A percentile compares a stretch with the other conserved stretches of the same genome.
phyloP scores from a whole-genome alignment of 257 asterid species.

The Primulina tabacum region DNA sequence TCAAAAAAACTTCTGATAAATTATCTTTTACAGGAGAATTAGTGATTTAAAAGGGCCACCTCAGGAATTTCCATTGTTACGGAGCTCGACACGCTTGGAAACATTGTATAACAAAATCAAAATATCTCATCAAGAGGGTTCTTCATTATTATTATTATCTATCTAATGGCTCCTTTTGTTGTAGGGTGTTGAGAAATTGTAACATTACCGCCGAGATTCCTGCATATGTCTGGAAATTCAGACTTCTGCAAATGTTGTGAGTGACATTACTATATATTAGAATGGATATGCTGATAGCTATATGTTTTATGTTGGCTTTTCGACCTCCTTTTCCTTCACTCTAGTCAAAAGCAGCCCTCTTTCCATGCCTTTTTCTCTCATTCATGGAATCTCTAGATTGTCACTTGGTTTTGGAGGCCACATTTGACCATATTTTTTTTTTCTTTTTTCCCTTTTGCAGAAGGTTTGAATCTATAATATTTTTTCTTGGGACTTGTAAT shows the following conservation, averaged over 20 bases:
- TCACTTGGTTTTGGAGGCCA: not conserved
- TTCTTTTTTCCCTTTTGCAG: not conserved
- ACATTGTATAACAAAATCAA: slow-evolving; percentile 51
- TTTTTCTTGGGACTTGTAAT: not conserved
- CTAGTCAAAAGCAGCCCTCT: not conserved
- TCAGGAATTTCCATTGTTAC: slow-evolving; percentile 65
- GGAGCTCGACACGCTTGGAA: slow-evolving; percentile 47
- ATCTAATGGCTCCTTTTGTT: slow-evolving; percentile 26
- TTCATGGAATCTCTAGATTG: not conserved
- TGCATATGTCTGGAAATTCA: slow-evolving; percentile 62
- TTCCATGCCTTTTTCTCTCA: not conserved
- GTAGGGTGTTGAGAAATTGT: slow-evolving; percentile 81
- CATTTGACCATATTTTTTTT: not conserved
- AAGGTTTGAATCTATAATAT: not conserved
- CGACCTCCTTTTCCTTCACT: not conserved
- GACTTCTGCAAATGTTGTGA: slow-evolving; percentile 57
- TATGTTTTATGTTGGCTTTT: slow-evolving; percentile 18
- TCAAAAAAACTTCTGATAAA: slow-evolving; percentile 21
- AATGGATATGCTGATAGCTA: slow-evolving; percentile 4
- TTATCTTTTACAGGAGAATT: slow-evolving; percentile 60
- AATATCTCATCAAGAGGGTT: slow-evolving; percentile 16
- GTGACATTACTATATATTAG: slow-evolving; percentile 28
- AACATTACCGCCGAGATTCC: slow-evolving; percentile 79
- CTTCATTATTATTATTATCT: slow-evolving; percentile 21
- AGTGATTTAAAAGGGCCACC: slow-evolving; percentile 66